Base-by-base conservation (phyloP, 352 stramenopile genomes). In the Phytopythium kandeliae region DNA sequence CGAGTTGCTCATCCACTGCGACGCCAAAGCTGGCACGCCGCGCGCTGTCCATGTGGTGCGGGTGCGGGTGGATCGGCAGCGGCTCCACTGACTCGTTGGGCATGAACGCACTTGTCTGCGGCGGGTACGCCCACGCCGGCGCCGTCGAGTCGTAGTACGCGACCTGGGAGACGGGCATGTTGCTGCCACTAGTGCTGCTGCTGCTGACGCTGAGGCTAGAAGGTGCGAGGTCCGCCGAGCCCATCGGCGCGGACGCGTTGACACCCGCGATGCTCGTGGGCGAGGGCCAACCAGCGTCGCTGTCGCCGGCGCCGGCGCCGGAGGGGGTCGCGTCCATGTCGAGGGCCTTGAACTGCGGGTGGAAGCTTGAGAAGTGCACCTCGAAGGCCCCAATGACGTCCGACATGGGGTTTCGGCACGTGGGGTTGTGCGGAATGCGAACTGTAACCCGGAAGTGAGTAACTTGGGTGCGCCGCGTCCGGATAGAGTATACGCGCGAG, bases 331-430 rank as follows among this genome's bases (percentile, higher is more conserved):
- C n/a, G 28, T 60, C 35, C 48, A 69, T 62, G 4, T 47, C 21
- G n/a, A 42, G 33, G 5, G 58, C 51, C 60, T 75, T 75, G 51
- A 75, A 60, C 42, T 69, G 62, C 34, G 62, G 63, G n/a, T 61
- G 54, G 66, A 69, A 75, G 66, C 56, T 75, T 62, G 62, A 54
- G 44, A 72, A 75, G 37, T 75, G 66, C 33, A 65, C 50, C 36
- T 74, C 42, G 24, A 34, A 35, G 12, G 45, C 45, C 28, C 30
- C 26, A 16, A 34, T 13, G 28, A 40, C 30, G 45, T 51, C 30
- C 45, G 45, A 51, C 45, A 51, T 51, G 30, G 17, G 30, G 45
- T 22, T 51, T 41, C 45, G 21, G 37, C 16, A 19, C 28, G 38
- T 44, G 21, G 19, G 6, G 38, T 44, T n/a, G 38, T 44, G 6